Evolutionary conservation across 225 moss, liverwort and hornwort genomes (phyloP), one percentile per base, ranked within the genome.

Genomic region (Rhytidiadelphus loreus): DNA sequence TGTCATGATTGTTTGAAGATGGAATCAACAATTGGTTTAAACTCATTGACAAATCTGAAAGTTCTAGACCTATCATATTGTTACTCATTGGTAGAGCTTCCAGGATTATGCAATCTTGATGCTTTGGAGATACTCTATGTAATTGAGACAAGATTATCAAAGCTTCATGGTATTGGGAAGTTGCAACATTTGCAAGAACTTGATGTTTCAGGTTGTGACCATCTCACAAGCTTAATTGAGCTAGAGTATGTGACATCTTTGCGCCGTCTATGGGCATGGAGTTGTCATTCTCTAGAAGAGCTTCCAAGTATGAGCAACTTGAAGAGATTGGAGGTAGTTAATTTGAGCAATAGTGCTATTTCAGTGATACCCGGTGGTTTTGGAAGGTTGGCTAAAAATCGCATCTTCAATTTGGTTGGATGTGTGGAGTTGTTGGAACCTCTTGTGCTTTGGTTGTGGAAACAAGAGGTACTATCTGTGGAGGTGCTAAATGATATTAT

Each of bases 61-160:
- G 53, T 77, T 13, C 13, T 77, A 16, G 2, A 37, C 4, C 53
- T 53, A 16, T 9, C 2, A 2, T 0, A 4, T 0, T 53, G 15
- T 77, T 22, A 0, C 0, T 33, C 53, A 16, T 53, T 77, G 53
- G 77, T 14, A 22, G 37, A 77, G 6, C 53, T 77, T 24, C 37
- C 6, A 16, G 16, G 37, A 10, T 77, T 53, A 53, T 37, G 53
- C 5, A 2, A 4, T 37, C 77, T 77, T 77, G 4, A 4, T 35
- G 53, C 77, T 16, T 53, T 77, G 16, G 53, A 77, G 53, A 24
- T 37, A 4, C 77, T 77, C 10, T 3, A 53, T 53, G 14, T 53
- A 0, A 3, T 0, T 23, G 0, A 0, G 0, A 15, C 77, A 15
- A 0, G 2, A 0, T 0, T 77, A 53, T 6, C 2, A 7, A 4